Percentiles rank a stretch among this genome's conserved stretches.
phyloP scores from a whole-genome alignment of 495 filamentous ascomycete genomes.

The Talaromyces proteolyticus region DNA sequence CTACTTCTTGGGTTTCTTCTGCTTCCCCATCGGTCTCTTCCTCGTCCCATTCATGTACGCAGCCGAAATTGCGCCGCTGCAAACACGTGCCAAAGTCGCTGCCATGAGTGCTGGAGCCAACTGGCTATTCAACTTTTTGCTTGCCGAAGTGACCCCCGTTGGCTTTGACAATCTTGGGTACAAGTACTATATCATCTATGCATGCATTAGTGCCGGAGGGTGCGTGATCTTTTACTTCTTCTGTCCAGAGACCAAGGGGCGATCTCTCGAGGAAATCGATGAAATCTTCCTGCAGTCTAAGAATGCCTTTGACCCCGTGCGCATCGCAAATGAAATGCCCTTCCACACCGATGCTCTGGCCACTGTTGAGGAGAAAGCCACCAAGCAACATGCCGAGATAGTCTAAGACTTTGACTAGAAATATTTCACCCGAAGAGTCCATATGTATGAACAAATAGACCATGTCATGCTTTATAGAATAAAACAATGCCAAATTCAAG shows the following conservation, averaged over 20 bases:
- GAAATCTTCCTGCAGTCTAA: conserved; percentile 51
- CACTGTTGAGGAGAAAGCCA: conserved; percentile 4
- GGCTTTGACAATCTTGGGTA: conserved; percentile 55
- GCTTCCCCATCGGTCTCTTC: conserved; percentile 62
- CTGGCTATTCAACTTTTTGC: conserved; percentile 30
- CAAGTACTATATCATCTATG: conserved; percentile 57
- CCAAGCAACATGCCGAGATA: conserved; percentile 9
- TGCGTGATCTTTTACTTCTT: conserved; percentile 55
- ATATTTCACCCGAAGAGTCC: too few relatives aligned
- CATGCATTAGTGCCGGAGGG: conserved; percentile 55
- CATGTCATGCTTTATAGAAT: too few relatives aligned
- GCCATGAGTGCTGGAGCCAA: conserved; percentile 46
- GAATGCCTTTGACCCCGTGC: conserved; percentile 14
- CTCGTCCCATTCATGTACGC: conserved; percentile 60
- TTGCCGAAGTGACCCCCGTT: conserved; percentile 58
- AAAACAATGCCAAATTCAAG: too few relatives aligned
- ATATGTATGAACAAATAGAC: too few relatives aligned
- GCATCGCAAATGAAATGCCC: conserved; percentile 13
- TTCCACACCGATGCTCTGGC: conserved; percentile 15
- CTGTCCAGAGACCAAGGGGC: conserved; percentile 59
- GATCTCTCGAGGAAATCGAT: conserved; percentile 63
- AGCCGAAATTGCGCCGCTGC: conserved; percentile 58
- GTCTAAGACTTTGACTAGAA: background rate
- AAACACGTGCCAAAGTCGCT: conserved; percentile 55
- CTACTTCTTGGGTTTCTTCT: conserved; percentile 58